Evolutionary conservation across 2,329 filamentous ascomycete species (phyloP).

Genomic region (Colletotrichum lupini): DNA sequence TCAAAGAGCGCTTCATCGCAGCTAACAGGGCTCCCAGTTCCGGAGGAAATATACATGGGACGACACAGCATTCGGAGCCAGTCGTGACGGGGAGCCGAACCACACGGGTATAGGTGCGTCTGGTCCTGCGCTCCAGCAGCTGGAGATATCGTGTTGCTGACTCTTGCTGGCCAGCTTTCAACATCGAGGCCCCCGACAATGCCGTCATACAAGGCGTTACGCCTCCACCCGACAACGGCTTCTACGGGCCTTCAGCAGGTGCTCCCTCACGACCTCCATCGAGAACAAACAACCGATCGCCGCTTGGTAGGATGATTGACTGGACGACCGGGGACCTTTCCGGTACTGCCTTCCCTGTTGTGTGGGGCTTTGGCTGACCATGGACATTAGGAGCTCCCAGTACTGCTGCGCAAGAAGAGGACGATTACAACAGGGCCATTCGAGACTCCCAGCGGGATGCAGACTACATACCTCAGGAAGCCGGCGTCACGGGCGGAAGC

Average conservation of each 20-base stretch:
- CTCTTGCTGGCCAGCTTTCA: constrained; percentile 57
- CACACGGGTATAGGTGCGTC: constrained; percentile 57
- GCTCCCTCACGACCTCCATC: constrained; percentile 73
- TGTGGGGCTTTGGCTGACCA: constrained; percentile 34
- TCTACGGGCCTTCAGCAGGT: constrained; percentile 46
- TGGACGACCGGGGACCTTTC: constrained; percentile 52
- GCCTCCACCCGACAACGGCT: constrained; percentile 50
- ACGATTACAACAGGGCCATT: constrained; percentile 66
- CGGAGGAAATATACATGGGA: constrained; percentile 65
- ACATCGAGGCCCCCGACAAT: constrained; percentile 63
- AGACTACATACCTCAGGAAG: constrained; percentile 57
- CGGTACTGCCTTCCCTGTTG: constrained; percentile 30
- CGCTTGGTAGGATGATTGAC: constrained; percentile 63
- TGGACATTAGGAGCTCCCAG: constrained; percentile 39
- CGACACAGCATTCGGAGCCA: constrained; percentile 62
- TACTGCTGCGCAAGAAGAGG: constrained; percentile 59
- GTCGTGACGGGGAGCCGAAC: constrained; percentile 61
- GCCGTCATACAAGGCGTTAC: constrained; percentile 56
- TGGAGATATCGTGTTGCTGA: not conserved
- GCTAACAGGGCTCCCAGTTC: constrained; percentile 48
- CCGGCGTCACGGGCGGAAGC: constrained; percentile 56
- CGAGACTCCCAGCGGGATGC: constrained; percentile 63
- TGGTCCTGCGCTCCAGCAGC: not conserved
- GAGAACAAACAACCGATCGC: constrained; percentile 66
- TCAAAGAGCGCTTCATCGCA: not conserved